A percentile compares a stretch with the other conserved stretches of the same genome.
Conservation (phyloP, 2,329 filamentous ascomycete genomes). For the Trichothecium roseum region DNA sequence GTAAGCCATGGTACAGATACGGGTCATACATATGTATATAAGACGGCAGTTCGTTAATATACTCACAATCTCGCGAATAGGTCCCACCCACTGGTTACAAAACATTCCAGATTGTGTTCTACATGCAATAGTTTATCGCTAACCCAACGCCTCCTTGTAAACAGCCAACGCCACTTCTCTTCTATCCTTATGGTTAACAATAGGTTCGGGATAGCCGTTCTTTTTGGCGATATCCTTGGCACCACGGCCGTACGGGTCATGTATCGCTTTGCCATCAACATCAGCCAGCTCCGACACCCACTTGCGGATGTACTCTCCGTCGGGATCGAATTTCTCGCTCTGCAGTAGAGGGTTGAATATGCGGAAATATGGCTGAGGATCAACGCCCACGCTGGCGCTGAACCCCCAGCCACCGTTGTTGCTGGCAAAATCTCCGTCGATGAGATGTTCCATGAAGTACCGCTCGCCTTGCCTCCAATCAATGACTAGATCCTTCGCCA, state of each 20-base stretch:
- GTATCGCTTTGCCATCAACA: conserved; percentile 58
- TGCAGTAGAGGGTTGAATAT: conserved; percentile 83
- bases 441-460: conserved; percentile 72
- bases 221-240: conserved; percentile 47
- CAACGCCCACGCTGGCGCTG: conserved; percentile 58
- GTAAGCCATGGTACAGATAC: conserved; percentile 55
- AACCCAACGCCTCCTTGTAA: conserved; percentile 56
- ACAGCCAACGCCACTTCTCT: conserved; percentile 56
- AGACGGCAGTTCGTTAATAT: conserved; percentile 2
- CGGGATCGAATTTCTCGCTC: conserved; percentile 73
- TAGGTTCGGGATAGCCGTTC: conserved; percentile 61
- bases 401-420: conserved; percentile 58
- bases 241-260: conserved; percentile 68
- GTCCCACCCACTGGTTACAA: not conserved
- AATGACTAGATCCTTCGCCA: conserved; percentile 68
- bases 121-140: too few species aligned
- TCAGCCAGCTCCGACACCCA: conserved; percentile 69
- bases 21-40: conserved; percentile 40
- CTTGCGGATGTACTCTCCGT: conserved; percentile 69
- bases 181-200: conserved; percentile 63
- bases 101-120: not conserved
- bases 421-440: conserved; percentile 71
- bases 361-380: conserved; percentile 82
- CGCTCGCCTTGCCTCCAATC: conserved; percentile 77
- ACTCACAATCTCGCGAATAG: not conserved